Conservation (phyloP, 257 asterid species). For the Nicotiana paniculata region DNA sequence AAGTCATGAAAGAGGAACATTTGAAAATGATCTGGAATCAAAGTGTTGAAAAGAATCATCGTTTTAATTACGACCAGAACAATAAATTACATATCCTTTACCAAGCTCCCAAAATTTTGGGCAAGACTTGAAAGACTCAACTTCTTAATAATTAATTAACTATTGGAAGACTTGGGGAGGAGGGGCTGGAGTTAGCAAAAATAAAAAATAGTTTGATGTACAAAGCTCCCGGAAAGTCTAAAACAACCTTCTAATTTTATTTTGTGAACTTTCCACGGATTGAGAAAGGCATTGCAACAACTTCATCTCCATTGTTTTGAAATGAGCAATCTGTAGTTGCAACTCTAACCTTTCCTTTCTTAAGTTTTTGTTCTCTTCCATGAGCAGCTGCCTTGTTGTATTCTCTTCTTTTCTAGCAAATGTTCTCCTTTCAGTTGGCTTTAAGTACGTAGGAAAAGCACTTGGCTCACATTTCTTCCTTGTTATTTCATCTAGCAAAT, state of each 20-base stretch:
- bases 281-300: constrained; percentile 26
- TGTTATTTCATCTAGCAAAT: constrained; percentile 37
- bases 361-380: constrained; percentile 47
- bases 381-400: constrained; percentile 10
- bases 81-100: too few species aligned
- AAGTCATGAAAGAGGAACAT: too few species aligned
- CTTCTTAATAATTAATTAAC: too few species aligned
- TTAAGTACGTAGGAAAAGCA: constrained; percentile 41
- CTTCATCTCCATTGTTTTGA: constrained; percentile 33
- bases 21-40: too few species aligned
- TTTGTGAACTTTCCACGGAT: constrained; percentile 10
- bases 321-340: constrained; percentile 47
- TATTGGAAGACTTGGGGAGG: too few species aligned
- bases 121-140: too few species aligned
- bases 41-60: too few species aligned
- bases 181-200: too few species aligned
- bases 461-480: constrained; percentile 50
- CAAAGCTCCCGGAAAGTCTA: fast-evolving
- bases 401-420: not conserved
- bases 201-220: not conserved
- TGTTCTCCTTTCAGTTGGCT: constrained; percentile 20
- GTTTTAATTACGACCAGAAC: too few species aligned
- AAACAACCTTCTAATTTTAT: constrained; percentile 17
- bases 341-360: constrained; percentile 37
- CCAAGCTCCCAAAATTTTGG: too few species aligned